phyloP scores from a whole-genome alignment of 768 basidiomycete species.

The Suillus occidentalis region DNA sequence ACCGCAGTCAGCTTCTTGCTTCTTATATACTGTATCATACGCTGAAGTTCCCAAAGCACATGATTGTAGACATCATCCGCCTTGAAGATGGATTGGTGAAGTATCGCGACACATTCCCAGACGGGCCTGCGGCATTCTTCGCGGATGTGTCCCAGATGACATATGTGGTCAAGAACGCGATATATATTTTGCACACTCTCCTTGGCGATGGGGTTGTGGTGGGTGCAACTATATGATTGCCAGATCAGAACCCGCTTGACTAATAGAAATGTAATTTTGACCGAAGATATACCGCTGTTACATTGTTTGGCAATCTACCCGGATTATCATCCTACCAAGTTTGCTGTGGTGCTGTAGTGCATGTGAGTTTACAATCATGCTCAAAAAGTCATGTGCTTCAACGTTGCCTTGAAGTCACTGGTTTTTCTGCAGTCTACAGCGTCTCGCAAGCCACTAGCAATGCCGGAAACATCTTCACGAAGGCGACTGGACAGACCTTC shows the following conservation, averaged over 20 bases:
- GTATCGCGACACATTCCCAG: slow-evolving; percentile 18
- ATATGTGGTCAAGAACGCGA: slow-evolving; percentile 26
- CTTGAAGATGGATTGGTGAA: slow-evolving; percentile 20
- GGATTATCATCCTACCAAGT: slow-evolving; percentile 11
- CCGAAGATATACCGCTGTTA: slow-evolving; percentile 19
- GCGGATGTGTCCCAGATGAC: slow-evolving; percentile 21
- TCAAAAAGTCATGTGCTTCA: background rate
- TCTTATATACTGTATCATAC: background rate
- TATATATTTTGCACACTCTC: slow-evolving; percentile 19
- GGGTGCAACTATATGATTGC: background rate
- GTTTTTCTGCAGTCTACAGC: slow-evolving; percentile 9
- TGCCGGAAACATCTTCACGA: slow-evolving; percentile 6
- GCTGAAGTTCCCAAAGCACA: slow-evolving; percentile 10
- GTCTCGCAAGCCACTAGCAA: slow-evolving; percentile 11
- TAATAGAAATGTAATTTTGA: background rate
- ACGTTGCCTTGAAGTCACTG: background rate
- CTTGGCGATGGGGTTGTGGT: slow-evolving; percentile 13
- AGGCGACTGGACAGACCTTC: slow-evolving; percentile 11
- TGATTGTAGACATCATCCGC: slow-evolving; percentile 17
- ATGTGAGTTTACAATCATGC: slow-evolving; percentile 5
- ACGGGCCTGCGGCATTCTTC: slow-evolving; percentile 27
- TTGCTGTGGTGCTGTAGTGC: slow-evolving; percentile 11
- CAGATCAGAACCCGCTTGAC: background rate
- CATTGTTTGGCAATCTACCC: slow-evolving; percentile 14
- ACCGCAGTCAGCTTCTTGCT: slow-evolving; percentile 16